Evolutionary conservation across 2,329 filamentous ascomycete species (phyloP).

Genomic region (Stenocarpella maydis): DNA sequence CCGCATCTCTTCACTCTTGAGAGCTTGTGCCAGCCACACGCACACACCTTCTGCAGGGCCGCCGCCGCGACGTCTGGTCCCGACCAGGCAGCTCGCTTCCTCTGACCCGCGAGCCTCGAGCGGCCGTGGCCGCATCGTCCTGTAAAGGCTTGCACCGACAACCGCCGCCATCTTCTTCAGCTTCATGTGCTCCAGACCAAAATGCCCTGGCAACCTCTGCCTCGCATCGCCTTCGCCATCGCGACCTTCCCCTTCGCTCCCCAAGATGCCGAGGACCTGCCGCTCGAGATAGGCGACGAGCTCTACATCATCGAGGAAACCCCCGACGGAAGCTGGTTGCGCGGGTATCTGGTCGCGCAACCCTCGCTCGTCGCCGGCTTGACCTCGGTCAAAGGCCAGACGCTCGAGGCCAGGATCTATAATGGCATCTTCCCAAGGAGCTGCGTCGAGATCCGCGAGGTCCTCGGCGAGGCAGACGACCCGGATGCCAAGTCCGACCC

Average conservation of each 20-base stretch:
- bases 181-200: constrained; percentile 40
- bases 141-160: constrained; percentile 8
- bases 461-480: constrained; percentile 78
- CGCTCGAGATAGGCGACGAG: constrained; percentile 97
- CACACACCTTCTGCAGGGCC: background rate
- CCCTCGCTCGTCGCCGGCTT: constrained; percentile 91
- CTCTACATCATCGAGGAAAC: constrained; percentile 99
- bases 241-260: constrained; percentile 94
- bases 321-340: constrained; percentile 89
- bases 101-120: constrained; percentile 14
- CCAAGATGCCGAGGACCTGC: constrained; percentile 86
- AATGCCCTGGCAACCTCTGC: constrained; percentile 98
- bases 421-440: constrained; percentile 97
- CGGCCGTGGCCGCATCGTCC: constrained; percentile 24
- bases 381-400: constrained; percentile 90
- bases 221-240: constrained; percentile 96
- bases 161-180: constrained; percentile 10
- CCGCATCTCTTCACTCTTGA: no score
- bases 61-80: background rate
- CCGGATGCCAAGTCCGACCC: constrained; percentile 53
- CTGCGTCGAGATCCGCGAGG: constrained; percentile 94
- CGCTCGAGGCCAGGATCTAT: constrained; percentile 93
- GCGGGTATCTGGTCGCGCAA: constrained; percentile 93
- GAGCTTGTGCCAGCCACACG: background rate
- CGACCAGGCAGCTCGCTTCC: background rate